Percentiles rank a stretch among this genome's conserved stretches.
These are phyloP conservation scores for Martiniozyma asiatica DNA, from an alignment of 1,139 yeast genomes.

Conservation along the genomic window DNA sequence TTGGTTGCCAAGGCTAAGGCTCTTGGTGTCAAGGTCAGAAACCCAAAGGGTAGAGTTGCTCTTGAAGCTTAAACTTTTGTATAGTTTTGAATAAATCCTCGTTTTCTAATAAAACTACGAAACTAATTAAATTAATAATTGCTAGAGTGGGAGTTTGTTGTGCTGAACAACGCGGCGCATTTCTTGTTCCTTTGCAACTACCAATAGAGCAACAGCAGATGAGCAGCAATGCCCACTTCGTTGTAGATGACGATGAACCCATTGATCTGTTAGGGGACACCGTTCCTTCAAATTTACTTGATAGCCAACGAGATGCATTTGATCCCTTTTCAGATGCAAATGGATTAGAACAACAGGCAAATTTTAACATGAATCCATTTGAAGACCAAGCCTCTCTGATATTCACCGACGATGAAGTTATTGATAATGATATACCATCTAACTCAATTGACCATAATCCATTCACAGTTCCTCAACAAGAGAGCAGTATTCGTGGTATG, in stretches of 20 bases:
- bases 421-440: slow-evolving; percentile 2
- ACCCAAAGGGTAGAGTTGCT: slow-evolving; percentile 97
- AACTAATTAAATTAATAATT: too few species aligned
- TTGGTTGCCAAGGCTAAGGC: slow-evolving; percentile 97
- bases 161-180: too few species aligned
- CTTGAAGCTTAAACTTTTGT: slow-evolving; percentile 69
- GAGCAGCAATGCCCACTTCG: too few species aligned
- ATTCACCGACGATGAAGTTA: slow-evolving; percentile 3
- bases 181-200: too few species aligned
- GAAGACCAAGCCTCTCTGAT: slow-evolving; percentile 2
- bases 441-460: not conserved
- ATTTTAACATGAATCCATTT: too few species aligned
- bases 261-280: slow-evolving; percentile 7
- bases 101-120: too few species aligned
- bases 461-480: slow-evolving; percentile 5
- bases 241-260: slow-evolving; percentile 11
- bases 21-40: slow-evolving; percentile 97
- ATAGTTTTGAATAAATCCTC: too few species aligned
- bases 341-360: too few species aligned
- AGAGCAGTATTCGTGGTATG: slow-evolving; percentile 15
- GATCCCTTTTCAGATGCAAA: slow-evolving; percentile 12
- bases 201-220: too few species aligned
- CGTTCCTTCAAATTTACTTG: slow-evolving; percentile 3
- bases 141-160: too few species aligned
- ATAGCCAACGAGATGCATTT: slow-evolving; percentile 2